Base-by-base conservation (phyloP, 1,284 basidiomycete species). In the Moesziomyces sp. region DNA sequence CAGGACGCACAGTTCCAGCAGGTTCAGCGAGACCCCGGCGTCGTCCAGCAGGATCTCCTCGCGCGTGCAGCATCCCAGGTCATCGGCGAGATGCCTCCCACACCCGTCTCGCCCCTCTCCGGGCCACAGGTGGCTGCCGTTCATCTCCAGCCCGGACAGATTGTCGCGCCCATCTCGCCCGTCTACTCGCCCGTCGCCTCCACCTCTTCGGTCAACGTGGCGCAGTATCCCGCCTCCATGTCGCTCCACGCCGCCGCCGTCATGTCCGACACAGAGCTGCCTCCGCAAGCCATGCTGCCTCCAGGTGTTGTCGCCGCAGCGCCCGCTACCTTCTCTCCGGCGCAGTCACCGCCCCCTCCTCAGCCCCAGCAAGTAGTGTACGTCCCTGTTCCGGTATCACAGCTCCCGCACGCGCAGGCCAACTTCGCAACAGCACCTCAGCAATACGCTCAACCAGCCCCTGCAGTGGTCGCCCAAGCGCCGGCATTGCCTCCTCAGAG, bases 1-100 rank as follows among this genome's bases (percentile, higher is more conserved):
- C 68, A 79, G 45, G 78, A 80, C 19, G 78, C 78, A 9, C 72
- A 75, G 45, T 77, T 38, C 33, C 76, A 80, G 46, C 78, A 79
- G 42, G 45, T 68, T 7, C 60, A 65, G 19, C 58, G 64, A 30
- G 76, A 77, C 51, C 63, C 76, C 14, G 76, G 73, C 48, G 42
- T 78, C 19, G 50, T 67, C 5, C 57, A 69, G 13, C 73, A 77
- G 49, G 77, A 80, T 42, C 70, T 80, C 23, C 30, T 81, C 21
- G 58, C 72, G 1, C 50, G 74, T n/a, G 79, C 79, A 38, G 78
- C 79, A 1, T 65, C 67, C 23, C 74, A 79, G 46, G 78, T 81
- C 35, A 74, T 81, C 40, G 79, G 79, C 26, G 58, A 65, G 45
- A 63, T 58, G 57, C 61, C 68, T 19, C 64, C 64, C 5, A 55